Conservation (phyloP, 2,329 filamentous ascomycete genomes). For the Botrytis squamosa region DNA sequence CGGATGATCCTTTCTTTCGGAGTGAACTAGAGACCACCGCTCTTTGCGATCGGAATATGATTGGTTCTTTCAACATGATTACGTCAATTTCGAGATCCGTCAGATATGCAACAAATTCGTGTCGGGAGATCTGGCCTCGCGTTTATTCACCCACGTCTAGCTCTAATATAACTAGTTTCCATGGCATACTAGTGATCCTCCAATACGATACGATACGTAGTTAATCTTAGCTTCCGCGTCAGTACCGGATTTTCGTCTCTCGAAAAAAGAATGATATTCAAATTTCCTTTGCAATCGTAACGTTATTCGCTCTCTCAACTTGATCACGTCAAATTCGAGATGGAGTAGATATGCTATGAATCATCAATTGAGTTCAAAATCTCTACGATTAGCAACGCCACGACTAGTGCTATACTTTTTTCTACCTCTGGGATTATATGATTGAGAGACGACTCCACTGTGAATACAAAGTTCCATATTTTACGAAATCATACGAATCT, state of each 20-base stretch:
- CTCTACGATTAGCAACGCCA: rapidly evolving
- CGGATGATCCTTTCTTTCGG: not conserved
- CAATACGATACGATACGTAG: not conserved
- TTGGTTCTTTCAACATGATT: not conserved
- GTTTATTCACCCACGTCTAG: not conserved
- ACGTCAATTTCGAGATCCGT: not conserved
- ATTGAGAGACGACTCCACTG: not conserved
- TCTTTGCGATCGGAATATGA: not conserved
- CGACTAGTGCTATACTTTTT: not conserved
- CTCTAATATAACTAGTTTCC: rapidly evolving
- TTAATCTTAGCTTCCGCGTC: not conserved
- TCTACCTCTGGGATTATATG: too few relatives aligned
- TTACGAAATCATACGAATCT: not conserved
- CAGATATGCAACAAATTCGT: not conserved
- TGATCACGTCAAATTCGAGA: not conserved
- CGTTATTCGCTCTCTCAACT: not conserved
- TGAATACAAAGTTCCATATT: not conserved
- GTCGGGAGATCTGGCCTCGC: not conserved
- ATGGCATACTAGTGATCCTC: not conserved
- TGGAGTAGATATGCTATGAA: not conserved
- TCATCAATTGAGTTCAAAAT: not conserved
- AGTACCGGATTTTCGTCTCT: not conserved
- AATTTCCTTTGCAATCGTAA: not conserved
- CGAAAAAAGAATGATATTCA: not conserved
- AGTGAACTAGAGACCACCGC: rapidly evolving